A percentile compares a stretch with the other conserved stretches of the same genome.
Conservation (phyloP, 2,329 filamentous ascomycete species). For the Nemania sp. region DNA sequence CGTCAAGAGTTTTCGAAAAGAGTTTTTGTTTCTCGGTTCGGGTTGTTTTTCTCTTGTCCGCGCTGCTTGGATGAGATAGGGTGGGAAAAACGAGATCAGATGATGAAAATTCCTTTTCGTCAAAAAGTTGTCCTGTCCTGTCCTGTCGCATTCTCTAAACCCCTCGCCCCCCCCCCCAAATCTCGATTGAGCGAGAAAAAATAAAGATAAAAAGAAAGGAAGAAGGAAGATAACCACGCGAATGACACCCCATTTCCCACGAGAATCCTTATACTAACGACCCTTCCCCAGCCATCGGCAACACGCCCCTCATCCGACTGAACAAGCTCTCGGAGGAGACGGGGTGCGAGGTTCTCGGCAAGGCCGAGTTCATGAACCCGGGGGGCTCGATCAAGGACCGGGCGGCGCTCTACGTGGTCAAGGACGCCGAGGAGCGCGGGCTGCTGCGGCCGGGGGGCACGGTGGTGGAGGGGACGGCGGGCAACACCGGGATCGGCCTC, state of each 20-base stretch:
- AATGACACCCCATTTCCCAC: neutral
- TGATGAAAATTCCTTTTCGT: too few relatives aligned
- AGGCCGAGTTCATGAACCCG: constrained; percentile 98
- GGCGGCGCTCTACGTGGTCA: constrained; percentile 90
- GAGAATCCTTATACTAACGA: neutral
- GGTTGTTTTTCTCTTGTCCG: too few relatives aligned
- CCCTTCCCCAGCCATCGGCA: constrained; percentile 77
- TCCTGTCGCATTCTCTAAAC: too few relatives aligned
- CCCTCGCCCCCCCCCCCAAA: too few relatives aligned
- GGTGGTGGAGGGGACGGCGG: constrained; percentile 94
- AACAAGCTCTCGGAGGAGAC: constrained; percentile 88
- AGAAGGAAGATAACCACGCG: too few relatives aligned
- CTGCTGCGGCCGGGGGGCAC: constrained; percentile 84
- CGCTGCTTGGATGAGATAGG: too few relatives aligned
- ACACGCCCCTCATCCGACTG: constrained; percentile 90
- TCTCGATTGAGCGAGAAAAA: too few relatives aligned
- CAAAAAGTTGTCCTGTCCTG: too few relatives aligned
- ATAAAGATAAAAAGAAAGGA: too few relatives aligned
- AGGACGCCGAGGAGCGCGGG: constrained; percentile 88
- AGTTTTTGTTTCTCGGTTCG: too few relatives aligned
- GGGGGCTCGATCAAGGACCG: constrained; percentile 96
- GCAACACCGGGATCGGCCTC: constrained; percentile 96
- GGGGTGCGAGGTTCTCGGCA: constrained; percentile 91
- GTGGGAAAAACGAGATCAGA: too few relatives aligned
- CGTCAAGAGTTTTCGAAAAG: constrained; percentile 31